Evolutionary conservation across 352 stramenopile genomes (phyloP).

Genomic region (Globisporangium canariense): DNA sequence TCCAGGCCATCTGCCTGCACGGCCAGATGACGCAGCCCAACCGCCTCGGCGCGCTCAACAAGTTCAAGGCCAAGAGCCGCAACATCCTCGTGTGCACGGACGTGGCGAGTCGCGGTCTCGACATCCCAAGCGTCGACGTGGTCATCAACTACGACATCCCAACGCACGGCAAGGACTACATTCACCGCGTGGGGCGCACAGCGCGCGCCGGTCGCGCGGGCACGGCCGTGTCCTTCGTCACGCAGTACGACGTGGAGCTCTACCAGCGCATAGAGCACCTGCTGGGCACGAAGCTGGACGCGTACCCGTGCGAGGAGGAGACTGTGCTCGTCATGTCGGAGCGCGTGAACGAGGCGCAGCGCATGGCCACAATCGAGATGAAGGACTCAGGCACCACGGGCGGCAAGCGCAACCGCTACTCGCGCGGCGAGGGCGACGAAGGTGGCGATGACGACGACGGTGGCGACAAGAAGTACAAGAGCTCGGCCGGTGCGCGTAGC

Average conservation of each 20-base stretch:
- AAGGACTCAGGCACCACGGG: conserved; percentile 68
- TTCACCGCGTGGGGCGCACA: conserved; percentile 98
- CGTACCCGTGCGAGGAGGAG: conserved; percentile 90
- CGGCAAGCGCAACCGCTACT: conserved; percentile 58
- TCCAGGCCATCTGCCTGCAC: conserved; percentile 97
- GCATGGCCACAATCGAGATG: conserved; percentile 91
- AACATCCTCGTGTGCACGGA: conserved; percentile 91
- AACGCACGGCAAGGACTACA: conserved; percentile 98
- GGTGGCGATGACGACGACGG: conserved; percentile 35
- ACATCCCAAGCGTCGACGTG: conserved; percentile 97
- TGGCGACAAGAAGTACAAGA: conserved; percentile 74
- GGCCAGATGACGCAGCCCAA: conserved; percentile 98
- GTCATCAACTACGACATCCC: conserved; percentile 99
- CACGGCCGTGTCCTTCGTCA: conserved; percentile 96
- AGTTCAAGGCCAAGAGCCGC: conserved; percentile 94
- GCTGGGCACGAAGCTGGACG: conserved; percentile 78
- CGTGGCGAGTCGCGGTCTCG: conserved; percentile 90
- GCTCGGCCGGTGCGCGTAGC: conserved; percentile 37
- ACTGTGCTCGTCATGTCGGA: conserved; percentile 96
- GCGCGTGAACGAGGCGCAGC: conserved; percentile 96
- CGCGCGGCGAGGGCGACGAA: conserved; percentile 48
- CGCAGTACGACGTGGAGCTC: conserved; percentile 98
- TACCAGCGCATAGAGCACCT: conserved; percentile 96
- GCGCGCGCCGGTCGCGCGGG: conserved; percentile 94
- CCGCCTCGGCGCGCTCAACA: conserved; percentile 95